Conservation (phyloP, 805 yeast genomes). For the Saturnispora hagleri region DNA sequence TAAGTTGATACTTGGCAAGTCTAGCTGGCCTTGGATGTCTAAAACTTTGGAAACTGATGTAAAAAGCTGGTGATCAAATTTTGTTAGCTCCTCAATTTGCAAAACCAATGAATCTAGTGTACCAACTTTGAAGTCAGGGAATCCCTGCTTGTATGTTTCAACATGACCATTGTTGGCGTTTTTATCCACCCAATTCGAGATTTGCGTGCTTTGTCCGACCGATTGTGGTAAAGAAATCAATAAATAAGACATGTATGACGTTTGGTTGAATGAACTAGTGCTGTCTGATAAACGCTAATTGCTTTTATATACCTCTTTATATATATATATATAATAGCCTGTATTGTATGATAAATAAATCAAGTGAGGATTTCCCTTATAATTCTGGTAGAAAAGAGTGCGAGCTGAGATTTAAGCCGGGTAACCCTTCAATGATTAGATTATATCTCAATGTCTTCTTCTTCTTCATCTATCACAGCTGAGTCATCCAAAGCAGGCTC, state of each 20-base stretch:
- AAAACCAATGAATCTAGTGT: constrained; percentile 86
- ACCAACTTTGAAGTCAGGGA: constrained; percentile 89
- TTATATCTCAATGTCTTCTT: not conserved
- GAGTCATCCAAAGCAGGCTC: not conserved
- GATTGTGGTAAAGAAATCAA: constrained; percentile 25
- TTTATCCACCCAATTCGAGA: constrained; percentile 42
- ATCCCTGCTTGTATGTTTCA: constrained; percentile 45
- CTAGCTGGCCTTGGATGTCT: constrained; percentile 53
- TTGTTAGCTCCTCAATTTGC: constrained; percentile 81
- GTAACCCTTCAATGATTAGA: not conserved
- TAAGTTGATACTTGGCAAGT: not conserved
- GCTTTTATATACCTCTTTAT: not conserved
- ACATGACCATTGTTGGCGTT: constrained; percentile 48
- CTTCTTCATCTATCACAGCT: not conserved
- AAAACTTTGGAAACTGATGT: constrained; percentile 62
- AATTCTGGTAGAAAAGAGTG: not conserved
- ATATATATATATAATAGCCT: not conserved
- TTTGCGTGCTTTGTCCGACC: constrained; percentile 24
- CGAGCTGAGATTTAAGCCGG: not conserved
- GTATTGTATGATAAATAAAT: not conserved
- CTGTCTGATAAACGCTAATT: not conserved
- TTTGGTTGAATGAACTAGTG: not conserved
- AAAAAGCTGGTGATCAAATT: constrained; percentile 71
- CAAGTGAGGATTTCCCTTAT: not conserved
- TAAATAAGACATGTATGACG: constrained; percentile 13